Conservation (phyloP, 2,329 filamentous ascomycete genomes). For the Bisporella sp. region DNA sequence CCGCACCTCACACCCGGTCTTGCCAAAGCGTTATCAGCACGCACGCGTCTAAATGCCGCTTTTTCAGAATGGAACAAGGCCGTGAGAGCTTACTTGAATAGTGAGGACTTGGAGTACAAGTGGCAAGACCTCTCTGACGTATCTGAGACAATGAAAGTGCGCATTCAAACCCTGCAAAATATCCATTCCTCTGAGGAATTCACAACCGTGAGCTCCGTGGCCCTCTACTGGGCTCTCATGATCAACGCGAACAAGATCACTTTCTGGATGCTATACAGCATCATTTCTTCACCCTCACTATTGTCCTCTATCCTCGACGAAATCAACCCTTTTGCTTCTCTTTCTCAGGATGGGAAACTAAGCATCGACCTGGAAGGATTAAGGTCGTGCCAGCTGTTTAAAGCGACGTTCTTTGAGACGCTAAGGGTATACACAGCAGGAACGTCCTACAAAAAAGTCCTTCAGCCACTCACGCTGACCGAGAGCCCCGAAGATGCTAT, state of each 20-base stretch:
- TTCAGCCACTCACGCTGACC: constrained; percentile 2
- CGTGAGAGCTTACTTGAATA: constrained; percentile 33
- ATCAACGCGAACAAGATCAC: constrained; percentile 41
- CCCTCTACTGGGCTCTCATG: constrained; percentile 44
- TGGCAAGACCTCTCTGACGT: constrained; percentile 40
- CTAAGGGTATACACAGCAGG: constrained; percentile 36
- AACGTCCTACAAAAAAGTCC: constrained; percentile 32
- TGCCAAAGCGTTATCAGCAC: constrained; percentile 36
- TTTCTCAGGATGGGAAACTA: constrained; percentile 15
- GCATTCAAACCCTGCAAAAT: constrained; percentile 2
- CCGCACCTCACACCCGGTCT: constrained; percentile 43
- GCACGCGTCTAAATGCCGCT: constrained; percentile 31
- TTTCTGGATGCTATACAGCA: constrained; percentile 40
- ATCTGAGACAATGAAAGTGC: constrained; percentile 23
- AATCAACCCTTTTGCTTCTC: constrained; percentile 33
- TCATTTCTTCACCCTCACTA: constrained; percentile 32
- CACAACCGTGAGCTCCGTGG: neutral
- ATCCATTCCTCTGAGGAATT: constrained; percentile 2
- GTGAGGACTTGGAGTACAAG: constrained; percentile 30
- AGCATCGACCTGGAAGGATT: constrained; percentile 29
- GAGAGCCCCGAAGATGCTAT: constrained; percentile 26
- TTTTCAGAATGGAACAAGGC: constrained; percentile 34
- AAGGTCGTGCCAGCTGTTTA: constrained; percentile 33
- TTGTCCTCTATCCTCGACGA: constrained; percentile 36
- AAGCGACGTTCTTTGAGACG: constrained; percentile 36